Evolutionary conservation across 805 yeast species (phyloP), one percentile per base, ranked within the genome.

Genomic region (Saturnispora silvae): DNA sequence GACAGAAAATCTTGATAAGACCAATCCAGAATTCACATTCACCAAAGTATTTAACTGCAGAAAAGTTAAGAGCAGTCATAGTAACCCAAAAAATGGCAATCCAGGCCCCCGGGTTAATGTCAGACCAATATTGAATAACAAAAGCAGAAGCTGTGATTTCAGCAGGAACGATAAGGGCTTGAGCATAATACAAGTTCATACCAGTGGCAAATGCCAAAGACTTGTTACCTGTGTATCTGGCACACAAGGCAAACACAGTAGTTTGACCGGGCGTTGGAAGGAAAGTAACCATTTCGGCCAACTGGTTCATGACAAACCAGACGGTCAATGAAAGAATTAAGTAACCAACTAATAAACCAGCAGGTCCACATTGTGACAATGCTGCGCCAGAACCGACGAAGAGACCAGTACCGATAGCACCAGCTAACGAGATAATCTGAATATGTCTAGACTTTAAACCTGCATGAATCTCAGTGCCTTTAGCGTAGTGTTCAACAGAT

Each of bases 371-470:
- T 1, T 47, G 42, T 2, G 55, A 42, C 33, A 64, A 48, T 2
- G 60, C 66, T 9, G 63, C 57, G 28, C 75, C 75, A n/a, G 68
- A 60, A 42, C 75, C 75, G 33, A 70, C 61, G 40, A 69, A 67
- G 33, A 69, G 56, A 33, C 75, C 75, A 13, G 83, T 76, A 53
- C 86, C 86, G 44, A 78, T 75, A 39, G 78, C 70, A 48, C 83
- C 83, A 40, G 82, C 84, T 35, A 79, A 65, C 20, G 84, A 80
- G 39, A 77, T 70, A 72, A 77, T 70, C 54, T 75, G 80, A 38
- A 70, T 59, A 43, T 70, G 75, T 49, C 75, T 60, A 20, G 61
- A 47, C 45, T 67, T 64, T 41, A 71, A 57, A 28, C 67, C 63
- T 45, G 69, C 56, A 29, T 71, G 65, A 5, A 51, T 48, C 15